Evolutionary conservation across 805 yeast species (phyloP).

Genomic region (Scheffersomyces coipomensis): DNA sequence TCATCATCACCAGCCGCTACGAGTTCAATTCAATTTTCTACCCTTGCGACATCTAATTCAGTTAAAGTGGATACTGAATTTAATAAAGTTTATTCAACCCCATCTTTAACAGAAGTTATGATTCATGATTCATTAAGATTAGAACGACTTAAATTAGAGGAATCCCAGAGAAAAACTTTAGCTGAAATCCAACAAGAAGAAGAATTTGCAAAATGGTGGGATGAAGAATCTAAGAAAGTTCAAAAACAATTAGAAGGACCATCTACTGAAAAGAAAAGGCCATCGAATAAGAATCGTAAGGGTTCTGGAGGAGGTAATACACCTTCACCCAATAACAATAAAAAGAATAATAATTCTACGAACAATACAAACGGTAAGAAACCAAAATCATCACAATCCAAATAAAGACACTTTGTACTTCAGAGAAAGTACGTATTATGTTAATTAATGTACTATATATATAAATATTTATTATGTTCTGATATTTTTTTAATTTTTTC

Average conservation of each 20-base stretch:
- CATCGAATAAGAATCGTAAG: conserved; percentile 1
- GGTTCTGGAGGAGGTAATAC: conserved; percentile 5
- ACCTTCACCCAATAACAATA: conserved; percentile 3
- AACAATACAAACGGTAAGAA: neutral
- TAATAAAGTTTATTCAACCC: conserved; percentile 11
- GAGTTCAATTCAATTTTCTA: neutral
- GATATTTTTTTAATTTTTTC: too few species aligned
- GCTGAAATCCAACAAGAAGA: conserved; percentile 79
- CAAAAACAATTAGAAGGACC: conserved; percentile 50
- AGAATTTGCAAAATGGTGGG: conserved; percentile 89
- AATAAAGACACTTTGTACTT: too few species aligned
- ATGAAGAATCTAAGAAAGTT: conserved; percentile 66
- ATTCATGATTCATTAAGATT: conserved; percentile 44
- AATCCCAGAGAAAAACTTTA: conserved; percentile 41
- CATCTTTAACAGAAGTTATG: conserved; percentile 44
- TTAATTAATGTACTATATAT: too few species aligned
- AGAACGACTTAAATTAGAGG: conserved; percentile 26
- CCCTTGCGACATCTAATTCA: neutral
- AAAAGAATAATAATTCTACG: conserved; percentile 2
- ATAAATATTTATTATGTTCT: too few species aligned
- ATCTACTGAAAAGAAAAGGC: neutral
- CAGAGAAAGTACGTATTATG: too few species aligned
- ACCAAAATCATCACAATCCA: neutral
- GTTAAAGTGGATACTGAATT: conserved; percentile 2
- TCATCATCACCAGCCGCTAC: neutral